These are phyloP conservation scores for Lolium perenne DNA, from an alignment of 176 grass and related monocot species.

Conservation along the genomic window DNA sequence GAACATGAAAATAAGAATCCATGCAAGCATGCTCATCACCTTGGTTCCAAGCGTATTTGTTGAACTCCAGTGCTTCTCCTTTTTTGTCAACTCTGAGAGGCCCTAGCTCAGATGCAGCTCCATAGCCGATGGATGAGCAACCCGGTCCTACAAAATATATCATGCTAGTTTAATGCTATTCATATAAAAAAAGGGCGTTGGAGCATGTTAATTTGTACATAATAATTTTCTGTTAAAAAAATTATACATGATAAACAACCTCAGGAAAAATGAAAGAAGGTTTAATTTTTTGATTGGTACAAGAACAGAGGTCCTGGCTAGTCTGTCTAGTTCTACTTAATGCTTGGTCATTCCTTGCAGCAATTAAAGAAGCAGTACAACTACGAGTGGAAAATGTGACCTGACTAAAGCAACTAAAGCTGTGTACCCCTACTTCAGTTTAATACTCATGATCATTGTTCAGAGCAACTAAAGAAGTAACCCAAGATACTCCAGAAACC, in stretches of 20 bases:
- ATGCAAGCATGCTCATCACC: conserved; percentile 42
- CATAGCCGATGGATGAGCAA: conserved; percentile 89
- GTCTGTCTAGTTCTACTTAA: not conserved
- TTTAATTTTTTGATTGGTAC: too few relatives aligned
- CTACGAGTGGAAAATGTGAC: not conserved
- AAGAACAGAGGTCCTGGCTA: conserved; percentile 8
- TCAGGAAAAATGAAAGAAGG: too few relatives aligned
- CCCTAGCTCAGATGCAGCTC: conserved; percentile 71
- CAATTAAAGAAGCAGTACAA: not conserved
- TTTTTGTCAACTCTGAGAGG: conserved; percentile 65
- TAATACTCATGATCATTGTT: not conserved
- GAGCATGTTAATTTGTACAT: not conserved
- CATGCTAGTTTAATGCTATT: not conserved
- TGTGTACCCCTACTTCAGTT: not conserved
- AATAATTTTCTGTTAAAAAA: too few relatives aligned
- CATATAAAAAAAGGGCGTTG: not conserved
- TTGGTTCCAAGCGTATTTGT: conserved; percentile 83
- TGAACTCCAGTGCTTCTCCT: conserved; percentile 67
- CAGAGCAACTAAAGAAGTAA: not conserved
- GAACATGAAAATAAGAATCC: conserved; percentile 7
- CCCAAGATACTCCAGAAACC: conserved; percentile 8
- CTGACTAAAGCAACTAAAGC: not conserved
- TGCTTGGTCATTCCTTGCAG: not conserved
- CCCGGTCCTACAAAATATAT: conserved; percentile 56
- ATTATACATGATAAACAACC: too few relatives aligned